Conservation (phyloP, 2,329 filamentous ascomycete species). For the Dactylella cylindrospora region DNA sequence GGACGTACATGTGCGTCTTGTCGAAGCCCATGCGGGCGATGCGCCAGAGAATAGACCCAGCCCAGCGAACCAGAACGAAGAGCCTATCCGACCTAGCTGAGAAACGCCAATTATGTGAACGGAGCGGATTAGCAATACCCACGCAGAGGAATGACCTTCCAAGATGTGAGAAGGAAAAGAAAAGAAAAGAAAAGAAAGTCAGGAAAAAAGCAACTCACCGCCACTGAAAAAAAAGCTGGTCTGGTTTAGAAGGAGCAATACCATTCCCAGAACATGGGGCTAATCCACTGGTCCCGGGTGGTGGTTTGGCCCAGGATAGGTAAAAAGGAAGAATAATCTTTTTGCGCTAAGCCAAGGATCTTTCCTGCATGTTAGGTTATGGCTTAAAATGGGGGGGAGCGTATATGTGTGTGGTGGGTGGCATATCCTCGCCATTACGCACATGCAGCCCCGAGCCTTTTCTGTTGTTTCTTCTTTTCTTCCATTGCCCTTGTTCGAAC, state of each 20-base stretch:
- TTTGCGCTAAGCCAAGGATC: slow-evolving; percentile 28
- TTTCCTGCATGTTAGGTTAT: slow-evolving; percentile 33
- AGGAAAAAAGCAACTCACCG: slow-evolving; percentile 18
- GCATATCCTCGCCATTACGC: slow-evolving; percentile 40
- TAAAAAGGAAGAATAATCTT: slow-evolving; percentile 25
- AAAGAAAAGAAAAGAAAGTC: background rate
- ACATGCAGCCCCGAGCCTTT: slow-evolving; percentile 20
- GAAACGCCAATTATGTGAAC: too few relatives aligned
- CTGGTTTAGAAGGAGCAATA: too few relatives aligned
- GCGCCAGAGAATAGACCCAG: too few relatives aligned
- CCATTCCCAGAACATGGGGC: slow-evolving; percentile 36
- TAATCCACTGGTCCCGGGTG: slow-evolving; percentile 28
- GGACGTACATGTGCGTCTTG: too few relatives aligned
- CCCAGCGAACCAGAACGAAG: too few relatives aligned
- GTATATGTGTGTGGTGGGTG: too few relatives aligned
- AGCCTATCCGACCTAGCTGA: too few relatives aligned
- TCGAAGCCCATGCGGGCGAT: too few relatives aligned
- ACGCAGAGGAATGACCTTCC: too few relatives aligned
- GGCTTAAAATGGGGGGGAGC: slow-evolving; percentile 31
- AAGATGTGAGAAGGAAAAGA: too few relatives aligned
- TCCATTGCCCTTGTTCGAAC: slow-evolving; percentile 37
- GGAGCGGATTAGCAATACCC: slow-evolving; percentile 5
- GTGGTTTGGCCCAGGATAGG: slow-evolving; percentile 11
- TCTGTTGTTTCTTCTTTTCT: slow-evolving; percentile 17
- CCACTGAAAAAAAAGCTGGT: slow-evolving; percentile 13